Evolutionary conservation across 768 basidiomycete genomes (phyloP), one percentile per base, ranked within the genome.

Genomic region (Megacollybia marginata): DNA sequence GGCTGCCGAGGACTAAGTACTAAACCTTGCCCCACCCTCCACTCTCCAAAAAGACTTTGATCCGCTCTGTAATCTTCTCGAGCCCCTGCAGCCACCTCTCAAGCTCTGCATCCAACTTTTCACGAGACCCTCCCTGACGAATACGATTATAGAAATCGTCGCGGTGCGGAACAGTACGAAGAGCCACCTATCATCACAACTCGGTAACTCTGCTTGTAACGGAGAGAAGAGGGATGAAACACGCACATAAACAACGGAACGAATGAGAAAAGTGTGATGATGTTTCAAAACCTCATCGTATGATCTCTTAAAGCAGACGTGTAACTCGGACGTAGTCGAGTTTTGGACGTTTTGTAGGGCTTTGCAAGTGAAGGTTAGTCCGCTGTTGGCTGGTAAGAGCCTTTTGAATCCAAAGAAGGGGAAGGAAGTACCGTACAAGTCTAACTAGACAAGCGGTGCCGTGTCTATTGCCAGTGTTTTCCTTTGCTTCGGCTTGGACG

Each of bases 221-320:
- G 33, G 40, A 11, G 38, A 33, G 23, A 50, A 18, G 2, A 8
- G 38, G 45, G 44, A 33, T 12, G 9, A 20, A 15, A 1, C 7
- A 63, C 82, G 56, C 48, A 86, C 84, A 23, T 72, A 68, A 28
- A 85, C 79, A 50, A 85, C 64, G 18, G 82, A 78, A 19, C 84
- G 80, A 52, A 88, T 72, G 55, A 87, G 31, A 60, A 84, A 85
- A 0, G 77, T 70, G 59, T 85, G 83, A 62, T 87, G 83, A 52
- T 80, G 82, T 47, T 64, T 68, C 46, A 89, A 70, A 15, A 85
- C 79, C 48, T 73, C 71, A 53, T 89, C 85, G 61, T 86, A 89
- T 3, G 87, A 75, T 38, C 77, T 70, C 62, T 74, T 78, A 70
- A 89, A 88, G 63, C 86, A 87, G 51, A 75, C 69, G 55, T 82